phyloP scores from a whole-genome alignment of 352 stramenopile species.

The Pythium volutum region DNA sequence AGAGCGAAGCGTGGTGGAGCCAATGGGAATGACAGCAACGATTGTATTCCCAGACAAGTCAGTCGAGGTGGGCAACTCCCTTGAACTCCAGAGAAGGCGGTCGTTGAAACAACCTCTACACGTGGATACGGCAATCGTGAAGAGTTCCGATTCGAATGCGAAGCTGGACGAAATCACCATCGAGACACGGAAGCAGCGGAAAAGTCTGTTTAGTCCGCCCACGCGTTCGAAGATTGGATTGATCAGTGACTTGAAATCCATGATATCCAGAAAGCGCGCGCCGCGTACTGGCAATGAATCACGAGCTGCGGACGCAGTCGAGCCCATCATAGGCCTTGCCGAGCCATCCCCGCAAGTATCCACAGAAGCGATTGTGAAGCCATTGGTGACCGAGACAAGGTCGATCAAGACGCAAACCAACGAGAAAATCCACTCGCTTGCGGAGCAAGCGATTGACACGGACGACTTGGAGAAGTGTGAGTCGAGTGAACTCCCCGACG shows the following conservation, averaged over 20 bases:
- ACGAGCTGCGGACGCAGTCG: neutral
- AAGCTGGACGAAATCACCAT: neutral
- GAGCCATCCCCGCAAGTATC: neutral
- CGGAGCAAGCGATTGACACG: conserved; percentile 16
- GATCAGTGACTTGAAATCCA: conserved; percentile 18
- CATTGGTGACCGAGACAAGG: neutral
- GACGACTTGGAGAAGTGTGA: neutral
- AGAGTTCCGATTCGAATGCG: neutral
- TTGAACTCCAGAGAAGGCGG: neutral
- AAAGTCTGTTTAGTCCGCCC: conserved; percentile 7
- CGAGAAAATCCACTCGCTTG: neutral
- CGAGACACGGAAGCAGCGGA: neutral
- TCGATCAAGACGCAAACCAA: conserved; percentile 15
- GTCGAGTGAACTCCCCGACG: neutral
- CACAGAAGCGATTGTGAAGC: neutral
- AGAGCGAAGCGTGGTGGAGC: neutral
- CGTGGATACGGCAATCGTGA: neutral
- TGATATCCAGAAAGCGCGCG: conserved; percentile 10
- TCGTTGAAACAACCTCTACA: neutral
- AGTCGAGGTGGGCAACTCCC: neutral
- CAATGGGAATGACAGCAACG: neutral
- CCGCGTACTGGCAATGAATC: neutral
- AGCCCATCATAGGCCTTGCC: neutral
- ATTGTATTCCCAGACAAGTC: neutral
- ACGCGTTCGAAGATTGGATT: conserved; percentile 9